Evolutionary conservation across 2,329 filamentous ascomycete species (phyloP).

Genomic region (Colletotrichum tofieldiae): DNA sequence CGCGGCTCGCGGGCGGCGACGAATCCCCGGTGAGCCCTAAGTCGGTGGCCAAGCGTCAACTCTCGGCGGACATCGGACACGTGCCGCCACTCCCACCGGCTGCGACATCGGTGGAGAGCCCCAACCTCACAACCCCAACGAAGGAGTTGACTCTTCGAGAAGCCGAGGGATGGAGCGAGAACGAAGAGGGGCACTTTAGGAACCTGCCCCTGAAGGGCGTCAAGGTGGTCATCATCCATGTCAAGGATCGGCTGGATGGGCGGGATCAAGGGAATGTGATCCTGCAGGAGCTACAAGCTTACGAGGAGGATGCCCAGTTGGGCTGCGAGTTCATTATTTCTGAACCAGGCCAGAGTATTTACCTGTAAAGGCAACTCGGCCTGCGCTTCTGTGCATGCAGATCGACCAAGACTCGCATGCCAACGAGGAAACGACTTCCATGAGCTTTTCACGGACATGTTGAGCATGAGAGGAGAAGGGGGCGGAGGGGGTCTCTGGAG

Average conservation of each 20-base stretch:
- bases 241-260: slow-evolving; percentile 91
- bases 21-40: slow-evolving; percentile 70
- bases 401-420: not conserved
- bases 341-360: slow-evolving; percentile 73
- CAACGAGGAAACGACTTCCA: slow-evolving; percentile 17
- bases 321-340: slow-evolving; percentile 88
- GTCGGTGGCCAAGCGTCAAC: slow-evolving; percentile 51
- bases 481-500: not conserved
- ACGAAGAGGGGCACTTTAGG: slow-evolving; percentile 30
- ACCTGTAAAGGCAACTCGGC: slow-evolving; percentile 56
- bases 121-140: slow-evolving; percentile 64
- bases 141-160: slow-evolving; percentile 62
- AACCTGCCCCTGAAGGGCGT: slow-evolving; percentile 77
- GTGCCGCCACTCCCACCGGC: slow-evolving; percentile 61
- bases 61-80: slow-evolving; percentile 55
- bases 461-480: not conserved
- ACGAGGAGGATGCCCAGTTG: slow-evolving; percentile 76
- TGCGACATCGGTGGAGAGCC: slow-evolving; percentile 49
- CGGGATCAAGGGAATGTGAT: slow-evolving; percentile 77
- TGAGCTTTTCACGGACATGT: slow-evolving; percentile 9
- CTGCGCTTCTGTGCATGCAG: not conserved
- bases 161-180: slow-evolving; percentile 47
- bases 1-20: slow-evolving; percentile 42
- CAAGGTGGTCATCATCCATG: slow-evolving; percentile 90
- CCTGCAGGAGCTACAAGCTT: slow-evolving; percentile 75